These are phyloP conservation scores for Luvunga scandens DNA, from an alignment of 345 rosid genomes.

Conservation along the genomic window DNA sequence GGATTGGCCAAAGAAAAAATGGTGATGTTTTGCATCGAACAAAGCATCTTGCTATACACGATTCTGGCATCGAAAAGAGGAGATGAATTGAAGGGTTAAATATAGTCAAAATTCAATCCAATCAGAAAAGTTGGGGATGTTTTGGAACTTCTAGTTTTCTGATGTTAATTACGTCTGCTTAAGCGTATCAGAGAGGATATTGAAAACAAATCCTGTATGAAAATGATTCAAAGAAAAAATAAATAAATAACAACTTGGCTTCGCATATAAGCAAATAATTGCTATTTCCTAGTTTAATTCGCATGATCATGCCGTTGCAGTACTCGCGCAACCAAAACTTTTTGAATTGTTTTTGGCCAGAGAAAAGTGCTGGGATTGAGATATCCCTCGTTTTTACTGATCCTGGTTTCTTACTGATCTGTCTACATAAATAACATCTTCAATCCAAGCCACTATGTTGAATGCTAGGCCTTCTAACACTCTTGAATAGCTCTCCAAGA, in stretches of 20 bases:
- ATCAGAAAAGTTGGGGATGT: background rate
- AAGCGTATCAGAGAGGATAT: background rate
- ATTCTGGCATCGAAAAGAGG: background rate
- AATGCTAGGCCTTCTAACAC: constrained; percentile 89
- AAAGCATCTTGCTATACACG: background rate
- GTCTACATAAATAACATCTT: constrained; percentile 78
- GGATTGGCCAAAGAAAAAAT: background rate
- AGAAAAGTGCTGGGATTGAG: constrained; percentile 13
- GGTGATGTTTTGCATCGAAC: background rate
- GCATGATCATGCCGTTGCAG: background rate
- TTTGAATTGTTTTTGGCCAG: background rate
- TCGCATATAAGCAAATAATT: background rate
- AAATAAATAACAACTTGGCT: background rate
- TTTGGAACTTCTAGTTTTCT: background rate
- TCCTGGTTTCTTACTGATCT: constrained; percentile 48
- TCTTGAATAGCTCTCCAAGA: constrained; percentile 86
- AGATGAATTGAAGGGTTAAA: background rate
- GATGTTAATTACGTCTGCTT: constrained; percentile 1
- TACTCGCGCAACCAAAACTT: constrained; percentile 3
- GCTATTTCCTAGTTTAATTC: background rate
- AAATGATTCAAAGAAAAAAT: background rate
- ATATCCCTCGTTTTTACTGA: constrained; percentile 18
- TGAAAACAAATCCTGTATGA: background rate
- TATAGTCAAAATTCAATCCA: background rate
- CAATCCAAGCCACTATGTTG: constrained; percentile 87